phyloP scores from a whole-genome alignment of 805 yeast genomes.

The Tetrapisispora pingtungensis region DNA sequence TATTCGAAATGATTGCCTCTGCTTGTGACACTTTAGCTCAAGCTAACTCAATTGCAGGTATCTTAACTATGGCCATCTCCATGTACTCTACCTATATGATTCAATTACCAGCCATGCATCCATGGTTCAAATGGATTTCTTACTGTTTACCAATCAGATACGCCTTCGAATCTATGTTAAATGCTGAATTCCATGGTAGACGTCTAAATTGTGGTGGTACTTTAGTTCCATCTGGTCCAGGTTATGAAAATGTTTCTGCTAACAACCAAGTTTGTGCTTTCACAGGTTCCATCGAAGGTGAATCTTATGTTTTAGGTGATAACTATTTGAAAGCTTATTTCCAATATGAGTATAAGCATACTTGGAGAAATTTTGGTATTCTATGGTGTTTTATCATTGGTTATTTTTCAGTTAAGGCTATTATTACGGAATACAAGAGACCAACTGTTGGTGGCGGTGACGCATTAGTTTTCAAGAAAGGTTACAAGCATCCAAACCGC shows the following conservation, averaged over 20 bases:
- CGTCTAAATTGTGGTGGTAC: slow-evolving; percentile 23
- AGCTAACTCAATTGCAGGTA: slow-evolving; percentile 51
- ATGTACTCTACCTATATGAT: slow-evolving; percentile 56
- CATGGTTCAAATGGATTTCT: slow-evolving; percentile 58
- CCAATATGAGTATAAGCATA: slow-evolving; percentile 45
- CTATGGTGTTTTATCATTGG: slow-evolving; percentile 36
- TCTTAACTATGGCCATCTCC: slow-evolving; percentile 37
- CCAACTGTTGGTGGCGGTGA: slow-evolving; percentile 28
- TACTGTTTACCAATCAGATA: slow-evolving; percentile 45
- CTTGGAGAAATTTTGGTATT: slow-evolving; percentile 78
- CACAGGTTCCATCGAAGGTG: slow-evolving; percentile 52
- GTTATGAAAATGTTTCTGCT: slow-evolving; percentile 33
- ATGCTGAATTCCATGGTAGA: slow-evolving; percentile 49
- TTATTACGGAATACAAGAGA: slow-evolving; percentile 18
- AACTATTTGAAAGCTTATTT: slow-evolving; percentile 40
- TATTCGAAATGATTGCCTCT: slow-evolving; percentile 48
- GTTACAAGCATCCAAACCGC: slow-evolving; percentile 28
- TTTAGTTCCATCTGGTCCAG: slow-evolving; percentile 47
- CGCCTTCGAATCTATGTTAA: slow-evolving; percentile 51
- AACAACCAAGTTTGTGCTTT: slow-evolving; percentile 43
- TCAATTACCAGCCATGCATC: slow-evolving; percentile 47
- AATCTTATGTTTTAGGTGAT: slow-evolving; percentile 45
- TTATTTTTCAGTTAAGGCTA: slow-evolving; percentile 13
- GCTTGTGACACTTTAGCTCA: slow-evolving; percentile 36
- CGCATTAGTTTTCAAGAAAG: slow-evolving; percentile 41